Base-by-base conservation (phyloP, 2,329 filamentous ascomycete species). In the Thermoascus crustaceus region DNA sequence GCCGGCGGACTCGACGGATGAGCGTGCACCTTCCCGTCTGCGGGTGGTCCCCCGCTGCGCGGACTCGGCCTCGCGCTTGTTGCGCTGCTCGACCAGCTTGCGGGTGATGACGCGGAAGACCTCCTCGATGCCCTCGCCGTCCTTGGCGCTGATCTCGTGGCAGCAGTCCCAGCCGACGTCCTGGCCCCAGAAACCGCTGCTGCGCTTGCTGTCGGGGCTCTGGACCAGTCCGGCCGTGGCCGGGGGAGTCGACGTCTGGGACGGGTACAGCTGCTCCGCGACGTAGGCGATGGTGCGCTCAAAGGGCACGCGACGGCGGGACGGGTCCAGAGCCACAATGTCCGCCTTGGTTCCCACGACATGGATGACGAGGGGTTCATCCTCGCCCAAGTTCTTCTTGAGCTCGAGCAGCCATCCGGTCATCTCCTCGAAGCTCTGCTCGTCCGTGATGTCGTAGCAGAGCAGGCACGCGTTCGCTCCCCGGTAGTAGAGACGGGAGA, bases 161-260 rank as follows among this genome's bases (percentile, higher is more conserved):
- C 89, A 96, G 44, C 87, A 93, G 53, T 95, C 88, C 88, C 89
- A 96, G 34, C 88, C 87, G 4, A 87, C 79, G 55, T 95, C 88
- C 58, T 91, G 85, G 14, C 82, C 86, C 88, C 88, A 95, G 63
- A 60, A 69, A 34, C 50, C 68, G 44, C 55, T 66, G 51, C 63
- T 63, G 41, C 62, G 65, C 40, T 67, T 68, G 46, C 60, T 67
- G 44, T 64, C 64, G 0, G 58, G 50, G 26, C 58, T 63, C 32
- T 54, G 49, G 2, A 58, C 17, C 57, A 62, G 14, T 61, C 71
- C 49, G 6, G 78, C 76, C 1, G 79, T 81, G 1, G 79, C 70
- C 0, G 82, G 80, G 5, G 81, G 82, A 9, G 82, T 84, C 32
- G 69, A 73, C 38, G 73, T 73, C 34, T 76, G 63, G 18, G 78